Evolutionary conservation across 140 eudicot genomes (phyloP).

Genomic region (Artemisia princeps): DNA sequence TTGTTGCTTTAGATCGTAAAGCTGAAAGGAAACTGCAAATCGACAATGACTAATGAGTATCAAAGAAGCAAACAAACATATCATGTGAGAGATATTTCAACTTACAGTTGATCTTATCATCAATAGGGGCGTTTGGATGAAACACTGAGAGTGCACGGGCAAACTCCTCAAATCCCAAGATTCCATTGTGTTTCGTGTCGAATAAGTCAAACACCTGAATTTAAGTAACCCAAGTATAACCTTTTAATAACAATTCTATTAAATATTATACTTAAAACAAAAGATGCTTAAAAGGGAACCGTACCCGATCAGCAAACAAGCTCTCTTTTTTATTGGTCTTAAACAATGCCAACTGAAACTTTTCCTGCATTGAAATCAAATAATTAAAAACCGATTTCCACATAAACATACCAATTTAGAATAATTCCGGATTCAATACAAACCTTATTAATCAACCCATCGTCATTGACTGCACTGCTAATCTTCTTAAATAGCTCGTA

Average conservation of each 20-base stretch:
- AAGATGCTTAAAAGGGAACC: constrained; percentile 4
- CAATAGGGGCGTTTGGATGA: constrained; percentile 89
- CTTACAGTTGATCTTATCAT: constrained; percentile 83
- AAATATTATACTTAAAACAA: neutral
- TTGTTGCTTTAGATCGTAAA: constrained; percentile 94
- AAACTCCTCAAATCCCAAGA: constrained; percentile 83
- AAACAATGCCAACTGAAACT: constrained; percentile 84
- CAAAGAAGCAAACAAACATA: neutral
- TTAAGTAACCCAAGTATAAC: neutral
- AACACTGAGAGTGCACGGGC: constrained; percentile 95
- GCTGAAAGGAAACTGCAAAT: constrained; percentile 73
- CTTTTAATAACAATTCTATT: constrained; percentile 1
- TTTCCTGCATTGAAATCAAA: constrained; percentile 52
- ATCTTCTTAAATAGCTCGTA: constrained; percentile 85
- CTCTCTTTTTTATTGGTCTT: constrained; percentile 93
- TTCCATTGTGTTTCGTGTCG: constrained; percentile 88
- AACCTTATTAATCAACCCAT: constrained; percentile 85
- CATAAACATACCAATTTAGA: neutral
- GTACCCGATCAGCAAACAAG: constrained; percentile 88
- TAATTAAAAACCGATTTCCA: neutral
- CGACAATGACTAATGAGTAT: neutral
- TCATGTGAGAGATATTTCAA: neutral
- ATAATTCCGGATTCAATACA: neutral
- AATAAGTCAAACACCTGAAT: constrained; percentile 83
- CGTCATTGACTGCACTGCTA: constrained; percentile 88